Base-by-base conservation (phyloP, 176 grass and related monocot species). In the Lolium multiflorum region DNA sequence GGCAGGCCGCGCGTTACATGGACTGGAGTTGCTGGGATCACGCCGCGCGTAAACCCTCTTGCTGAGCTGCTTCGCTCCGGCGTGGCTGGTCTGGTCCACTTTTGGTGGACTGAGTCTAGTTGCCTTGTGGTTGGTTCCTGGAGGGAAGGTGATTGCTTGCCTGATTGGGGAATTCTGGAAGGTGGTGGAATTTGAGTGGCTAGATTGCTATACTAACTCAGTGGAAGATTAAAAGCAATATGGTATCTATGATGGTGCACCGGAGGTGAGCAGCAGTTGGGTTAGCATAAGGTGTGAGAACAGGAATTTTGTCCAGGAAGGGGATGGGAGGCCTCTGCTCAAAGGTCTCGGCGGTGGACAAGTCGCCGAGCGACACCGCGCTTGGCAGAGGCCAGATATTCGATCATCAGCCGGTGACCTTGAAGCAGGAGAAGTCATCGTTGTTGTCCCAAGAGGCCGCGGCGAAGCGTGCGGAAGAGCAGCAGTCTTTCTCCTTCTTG, bases 281-380 rank as follows among this genome's bases (percentile, higher is more conserved):
- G 22, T 52, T 88, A 77, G 71, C 35, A 80, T 49, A 72, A 84
- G 74, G 48, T 71, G 49, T 16, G 38, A 69, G 48, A 62, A 84
- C 77, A 68, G 46, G 51, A 4, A 25, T 56, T 77, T 25, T 47
- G 35, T 48, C 1, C 41, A 28, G 57, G 48, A 71, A 81, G 63
- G 70, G 74, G 77, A 96, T 96, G 94, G 97, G 97, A 51, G 92
- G 92, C 7, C 79, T 96, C 74, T 99, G 97, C 86, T 96, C 97
- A 10, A 99, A 84, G 81, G 82, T 90, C 82, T 91, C 94, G 6
- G 94, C 89, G 2, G 83, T 96, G n/a, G 90, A 96, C 89, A 99
- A 99, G 87, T 99, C 94, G 38, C 94, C 90, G 46, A 99, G 94
- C 56, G 97, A 96, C 56, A 87, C 90, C 60, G 90, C 80, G 62